Conservation (phyloP, 768 basidiomycete genomes). For the Termitomyces sp. region DNA sequence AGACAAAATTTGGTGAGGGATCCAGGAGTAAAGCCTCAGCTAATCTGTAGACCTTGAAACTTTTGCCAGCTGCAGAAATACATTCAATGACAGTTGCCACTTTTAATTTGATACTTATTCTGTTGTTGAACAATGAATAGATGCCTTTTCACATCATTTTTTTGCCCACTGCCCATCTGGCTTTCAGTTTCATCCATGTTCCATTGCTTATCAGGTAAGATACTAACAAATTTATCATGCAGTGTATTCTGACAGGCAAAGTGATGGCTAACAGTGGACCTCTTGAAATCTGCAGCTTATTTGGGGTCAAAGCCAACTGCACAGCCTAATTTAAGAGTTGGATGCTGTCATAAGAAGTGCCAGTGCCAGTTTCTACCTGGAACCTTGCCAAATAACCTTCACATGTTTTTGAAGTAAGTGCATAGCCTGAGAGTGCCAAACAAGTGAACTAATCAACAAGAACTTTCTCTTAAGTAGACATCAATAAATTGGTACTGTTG, state of each 20-base stretch:
- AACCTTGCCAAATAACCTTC: background rate
- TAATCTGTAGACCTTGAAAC: too few species aligned
- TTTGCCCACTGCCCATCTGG: background rate
- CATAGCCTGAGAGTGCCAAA: background rate
- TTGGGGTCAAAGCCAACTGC: background rate
- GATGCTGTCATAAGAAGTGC: background rate
- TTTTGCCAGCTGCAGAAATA: background rate
- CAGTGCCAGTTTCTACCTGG: background rate
- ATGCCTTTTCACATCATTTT: background rate
- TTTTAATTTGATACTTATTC: background rate
- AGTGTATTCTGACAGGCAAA: background rate
- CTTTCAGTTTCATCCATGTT: constrained; percentile 1
- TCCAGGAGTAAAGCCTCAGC: too few species aligned
- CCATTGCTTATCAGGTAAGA: background rate
- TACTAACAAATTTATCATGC: background rate
- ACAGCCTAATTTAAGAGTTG: background rate
- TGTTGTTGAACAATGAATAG: background rate
- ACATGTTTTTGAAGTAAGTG: background rate
- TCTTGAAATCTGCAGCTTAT: background rate
- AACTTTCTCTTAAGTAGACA: background rate
- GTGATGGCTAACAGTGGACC: background rate
- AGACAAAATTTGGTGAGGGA: too few species aligned
- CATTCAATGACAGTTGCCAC: background rate
- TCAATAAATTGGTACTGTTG: background rate
- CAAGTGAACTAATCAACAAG: background rate